Percentiles rank a stretch among this genome's conserved stretches.
phyloP scores from a whole-genome alignment of 257 asterid genomes.

The Paulownia fortunei region DNA sequence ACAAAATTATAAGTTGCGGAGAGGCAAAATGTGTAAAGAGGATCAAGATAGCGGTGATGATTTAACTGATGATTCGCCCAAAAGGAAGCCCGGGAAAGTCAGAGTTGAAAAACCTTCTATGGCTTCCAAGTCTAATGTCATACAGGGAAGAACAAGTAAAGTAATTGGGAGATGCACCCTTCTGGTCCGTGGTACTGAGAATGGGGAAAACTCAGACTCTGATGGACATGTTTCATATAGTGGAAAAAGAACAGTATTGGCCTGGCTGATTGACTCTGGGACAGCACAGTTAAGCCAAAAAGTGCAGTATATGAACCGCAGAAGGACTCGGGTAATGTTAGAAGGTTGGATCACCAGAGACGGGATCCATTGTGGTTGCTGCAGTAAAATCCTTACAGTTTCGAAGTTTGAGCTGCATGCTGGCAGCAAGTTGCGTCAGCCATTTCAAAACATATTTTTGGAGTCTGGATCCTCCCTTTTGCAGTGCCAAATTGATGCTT shows the following conservation, averaged over 20 bases:
- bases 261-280: slow-evolving; percentile 90
- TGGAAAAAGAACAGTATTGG: slow-evolving; percentile 87
- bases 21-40: slow-evolving; percentile 41
- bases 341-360: slow-evolving; percentile 98
- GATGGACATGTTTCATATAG: slow-evolving; percentile 80
- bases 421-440: slow-evolving; percentile 87
- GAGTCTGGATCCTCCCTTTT: slow-evolving; percentile 87
- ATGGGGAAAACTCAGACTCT: slow-evolving; percentile 58
- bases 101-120: slow-evolving; percentile 42
- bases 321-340: slow-evolving; percentile 70
- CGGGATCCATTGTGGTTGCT: slow-evolving; percentile 98
- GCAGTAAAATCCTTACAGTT: slow-evolving; percentile 90
- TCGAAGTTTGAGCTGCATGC: slow-evolving; percentile 98
- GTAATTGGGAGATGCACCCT: slow-evolving; percentile 83
- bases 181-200: slow-evolving; percentile 70
- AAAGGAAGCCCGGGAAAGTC: slow-evolving; percentile 47
- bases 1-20: slow-evolving; percentile 53
- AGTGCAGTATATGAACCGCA: slow-evolving; percentile 92
- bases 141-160: slow-evolving; percentile 67
- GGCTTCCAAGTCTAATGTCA: slow-evolving; percentile 41
- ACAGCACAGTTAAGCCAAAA: slow-evolving; percentile 71
- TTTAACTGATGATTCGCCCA: slow-evolving; percentile 44
- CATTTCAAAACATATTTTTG: slow-evolving; percentile 80
- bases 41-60: slow-evolving; percentile 52
- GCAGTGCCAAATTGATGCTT: slow-evolving; percentile 88